Conservation (phyloP, 352 stramenopile species). For the Aphanomyces euteiches region DNA sequence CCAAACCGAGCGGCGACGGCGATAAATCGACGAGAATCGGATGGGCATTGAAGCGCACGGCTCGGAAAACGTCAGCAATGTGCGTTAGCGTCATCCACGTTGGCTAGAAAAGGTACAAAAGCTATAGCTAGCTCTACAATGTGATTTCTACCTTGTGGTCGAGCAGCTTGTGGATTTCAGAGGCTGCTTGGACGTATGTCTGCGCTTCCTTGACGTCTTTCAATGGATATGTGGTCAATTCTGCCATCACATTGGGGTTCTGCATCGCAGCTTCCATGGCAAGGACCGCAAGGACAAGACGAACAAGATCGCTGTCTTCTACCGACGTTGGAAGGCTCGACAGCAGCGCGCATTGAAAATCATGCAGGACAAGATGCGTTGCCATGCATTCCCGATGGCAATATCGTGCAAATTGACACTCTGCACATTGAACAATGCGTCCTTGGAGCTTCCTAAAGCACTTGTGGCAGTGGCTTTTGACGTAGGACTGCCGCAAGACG, state of each 20-base stretch:
- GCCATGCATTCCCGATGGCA: conserved; percentile 26
- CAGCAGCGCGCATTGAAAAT: conserved; percentile 10
- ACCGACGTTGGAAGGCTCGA: not conserved
- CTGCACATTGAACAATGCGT: conserved; percentile 15
- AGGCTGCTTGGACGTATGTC: not conserved
- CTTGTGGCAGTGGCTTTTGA: conserved; percentile 13
- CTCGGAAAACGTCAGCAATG: not conserved
- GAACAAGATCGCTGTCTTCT: not conserved
- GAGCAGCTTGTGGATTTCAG: too few species aligned
- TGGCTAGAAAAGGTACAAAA: not conserved
- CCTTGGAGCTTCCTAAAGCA: conserved; percentile 20
- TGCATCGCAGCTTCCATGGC: conserved; percentile 22
- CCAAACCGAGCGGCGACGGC: not conserved
- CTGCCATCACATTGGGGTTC: not conserved
- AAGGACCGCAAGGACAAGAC: not conserved
- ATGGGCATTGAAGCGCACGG: conserved; percentile 23
- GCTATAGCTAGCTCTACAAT: too few species aligned
- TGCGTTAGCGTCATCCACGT: conserved; percentile 2
- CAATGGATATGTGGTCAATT: not conserved
- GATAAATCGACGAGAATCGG: conserved; percentile 21
- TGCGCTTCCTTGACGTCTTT: not conserved
- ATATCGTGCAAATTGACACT: conserved; percentile 15
- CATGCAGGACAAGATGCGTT: conserved; percentile 8
- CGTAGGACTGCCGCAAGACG: not conserved
- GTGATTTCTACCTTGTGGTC: too few species aligned